These are phyloP conservation scores for Hypoxylon sp. DNA, from an alignment of 2,329 filamentous ascomycete species.

Conservation along the genomic window DNA sequence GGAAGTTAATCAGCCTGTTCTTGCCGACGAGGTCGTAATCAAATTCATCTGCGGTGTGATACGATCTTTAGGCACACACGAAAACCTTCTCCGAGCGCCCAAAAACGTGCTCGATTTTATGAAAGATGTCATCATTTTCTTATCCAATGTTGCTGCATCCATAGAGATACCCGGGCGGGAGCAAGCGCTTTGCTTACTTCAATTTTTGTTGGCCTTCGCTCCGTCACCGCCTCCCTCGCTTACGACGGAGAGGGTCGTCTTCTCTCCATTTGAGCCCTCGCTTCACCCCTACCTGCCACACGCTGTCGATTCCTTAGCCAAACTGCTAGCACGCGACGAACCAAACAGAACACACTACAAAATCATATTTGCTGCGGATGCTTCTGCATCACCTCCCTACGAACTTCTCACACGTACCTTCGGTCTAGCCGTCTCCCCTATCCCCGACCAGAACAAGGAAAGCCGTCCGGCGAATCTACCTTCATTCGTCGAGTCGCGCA, in stretches of 20 bases:
- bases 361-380: constrained; percentile 79
- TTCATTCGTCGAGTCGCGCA: constrained; percentile 80
- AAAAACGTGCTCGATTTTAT: constrained; percentile 93
- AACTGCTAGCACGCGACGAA: constrained; percentile 90
- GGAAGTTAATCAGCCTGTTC: constrained; percentile 73
- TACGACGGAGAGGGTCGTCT: constrained; percentile 69
- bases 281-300: constrained; percentile 88
- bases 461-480: constrained; percentile 68
- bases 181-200: constrained; percentile 84
- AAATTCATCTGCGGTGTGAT: constrained; percentile 86
- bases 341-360: constrained; percentile 89
- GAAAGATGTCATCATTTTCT: constrained; percentile 89
- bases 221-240: constrained; percentile 75
- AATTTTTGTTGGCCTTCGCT: constrained; percentile 91
- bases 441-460: constrained; percentile 71
- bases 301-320: constrained; percentile 89
- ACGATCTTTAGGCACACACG: constrained; percentile 85
- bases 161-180: constrained; percentile 86
- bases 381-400: constrained; percentile 68
- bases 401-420: constrained; percentile 90
- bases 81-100: constrained; percentile 83
- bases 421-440: constrained; percentile 81
- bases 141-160: constrained; percentile 86
- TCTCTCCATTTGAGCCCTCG: constrained; percentile 80
- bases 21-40: constrained; percentile 80